Conservation (phyloP, 345 rosid genomes). For the Gossypium mustelinum region DNA sequence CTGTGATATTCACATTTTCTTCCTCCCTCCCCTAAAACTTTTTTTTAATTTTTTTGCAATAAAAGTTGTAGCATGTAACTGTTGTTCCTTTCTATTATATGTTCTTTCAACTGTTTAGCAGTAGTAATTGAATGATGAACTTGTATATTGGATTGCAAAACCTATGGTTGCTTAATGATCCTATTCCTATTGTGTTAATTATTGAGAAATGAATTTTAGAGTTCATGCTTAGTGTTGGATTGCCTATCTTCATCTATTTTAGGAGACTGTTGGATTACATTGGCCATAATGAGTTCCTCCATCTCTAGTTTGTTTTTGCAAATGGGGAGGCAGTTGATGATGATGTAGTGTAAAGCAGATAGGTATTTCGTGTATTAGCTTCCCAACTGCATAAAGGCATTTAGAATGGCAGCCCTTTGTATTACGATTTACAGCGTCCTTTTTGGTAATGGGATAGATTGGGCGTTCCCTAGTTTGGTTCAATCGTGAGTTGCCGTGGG, state of each 20-base stretch:
- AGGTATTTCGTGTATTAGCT: not conserved
- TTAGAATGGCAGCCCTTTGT: not conserved
- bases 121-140: not conserved
- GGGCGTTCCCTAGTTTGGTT: not conserved
- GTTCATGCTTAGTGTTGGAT: not conserved
- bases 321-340: not conserved
- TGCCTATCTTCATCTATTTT: not conserved
- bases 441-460: not conserved
- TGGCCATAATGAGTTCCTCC: not conserved
- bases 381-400: not conserved
- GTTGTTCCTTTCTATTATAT: not conserved
- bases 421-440: too few relatives aligned
- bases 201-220: not conserved
- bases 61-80: not conserved
- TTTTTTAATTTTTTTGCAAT: not conserved
- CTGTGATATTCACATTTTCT: not conserved
- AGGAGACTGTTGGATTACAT: not conserved
- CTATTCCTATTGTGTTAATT: not conserved
- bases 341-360: not conserved
- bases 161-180: not conserved
- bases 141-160: not conserved
- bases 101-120: conserved; percentile 3
- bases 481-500: too few relatives aligned
- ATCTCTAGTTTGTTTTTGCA: not conserved
- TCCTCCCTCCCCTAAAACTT: not conserved